Base-by-base conservation (phyloP, 1,284 basidiomycete genomes). In the Ustilago esculenta region DNA sequence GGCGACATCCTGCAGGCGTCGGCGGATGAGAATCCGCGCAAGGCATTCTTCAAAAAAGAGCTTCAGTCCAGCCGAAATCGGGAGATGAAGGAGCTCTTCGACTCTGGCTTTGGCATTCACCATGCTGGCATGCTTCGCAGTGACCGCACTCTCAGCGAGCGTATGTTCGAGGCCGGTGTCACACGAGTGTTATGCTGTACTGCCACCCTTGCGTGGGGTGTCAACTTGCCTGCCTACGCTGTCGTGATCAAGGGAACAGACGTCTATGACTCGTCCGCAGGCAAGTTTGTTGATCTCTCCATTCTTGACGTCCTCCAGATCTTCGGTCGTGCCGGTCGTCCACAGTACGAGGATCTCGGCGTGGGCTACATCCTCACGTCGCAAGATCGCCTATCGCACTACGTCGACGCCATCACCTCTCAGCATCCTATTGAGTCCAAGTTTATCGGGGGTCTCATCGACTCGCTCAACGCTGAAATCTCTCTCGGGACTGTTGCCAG, bases 111-210 rank as follows among this genome's bases (percentile, higher is more conserved):
- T 80, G 96, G 83, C 17, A 98, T 99, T 42, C 97, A 99, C 82
- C 95, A 99, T 83, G 96, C 96, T 27, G 96, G 96, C 21, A 99
- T 99, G 96, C 84, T 99, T 56, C 87, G 96, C 39, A 88, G 89
- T 3, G 96, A 99, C 81, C 86, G 96, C 63, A 98, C 93, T 79
- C 87, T 98, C 85, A 95, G 92, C 88, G 96, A 99, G 83, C 86
- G 88, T 75, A 89, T 98, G 88, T 98, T 99, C 73, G 91, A 92
- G 76, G 89, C 90, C 11, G 88, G 89, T 72, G 90, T 88, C 11
- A 94, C 98, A 78, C 70, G 96, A 91, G 93, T 98, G 43, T 85
- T 99, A 10, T 98, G 93, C 83, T 98, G 96, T 85, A 99, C 96
- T 3, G 93, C 96, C 2, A 99, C 96, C 0, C 86, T 99, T 29